Base-by-base conservation (phyloP, 2,329 filamentous ascomycete species). In the Daldinia sp. region DNA sequence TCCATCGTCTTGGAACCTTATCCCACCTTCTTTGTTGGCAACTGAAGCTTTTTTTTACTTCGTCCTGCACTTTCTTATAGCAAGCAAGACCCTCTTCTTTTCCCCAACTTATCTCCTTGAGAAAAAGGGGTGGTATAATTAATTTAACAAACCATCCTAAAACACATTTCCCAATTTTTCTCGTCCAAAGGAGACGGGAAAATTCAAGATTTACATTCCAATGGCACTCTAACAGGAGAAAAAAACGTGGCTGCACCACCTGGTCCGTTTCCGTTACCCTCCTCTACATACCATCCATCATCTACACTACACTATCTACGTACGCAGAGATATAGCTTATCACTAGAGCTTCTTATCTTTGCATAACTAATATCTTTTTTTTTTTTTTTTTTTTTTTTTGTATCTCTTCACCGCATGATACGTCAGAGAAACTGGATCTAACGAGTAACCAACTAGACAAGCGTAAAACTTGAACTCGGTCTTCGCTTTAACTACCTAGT, bases 321-420 rank as follows among this genome's bases (percentile, higher is more conserved):
- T 50, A 23, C 20, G 20, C 33, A 46, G 33, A 62, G 60, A 57
- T 39, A 56, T 62, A 61, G 68, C 65, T 68, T 72, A 71, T 70
- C 68, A 67, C 53, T 51, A 48, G 48, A 68, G 35, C 63, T 26
- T 42, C 59, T 48, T 68, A 60, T 66, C 51, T 55, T 60, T 26
- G 20, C 42, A 48, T 54, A 51, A 13, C 35, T 5, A 15, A 37
- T 61, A 65, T 65, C 41, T 44, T 60, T 69, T 63, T 30, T 39
- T 59, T 65, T 65, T 13, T 13, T n/a, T 13, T 39, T 13, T 39
- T 13, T 65, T 13, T 13, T n/a, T 13, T 39, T 13, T 39, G 1
- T 28, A 69, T 69, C 66, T 69, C 66, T 62, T 71, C 69, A 71
- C 69, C 69, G 69, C 69, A 71, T 71, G 48, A 71, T 64, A 42